Evolutionary conservation across 192 early-diverging fungal species (phyloP), one percentile per base, ranked within the genome.

Genomic region (Backusella tarrabulga): DNA sequence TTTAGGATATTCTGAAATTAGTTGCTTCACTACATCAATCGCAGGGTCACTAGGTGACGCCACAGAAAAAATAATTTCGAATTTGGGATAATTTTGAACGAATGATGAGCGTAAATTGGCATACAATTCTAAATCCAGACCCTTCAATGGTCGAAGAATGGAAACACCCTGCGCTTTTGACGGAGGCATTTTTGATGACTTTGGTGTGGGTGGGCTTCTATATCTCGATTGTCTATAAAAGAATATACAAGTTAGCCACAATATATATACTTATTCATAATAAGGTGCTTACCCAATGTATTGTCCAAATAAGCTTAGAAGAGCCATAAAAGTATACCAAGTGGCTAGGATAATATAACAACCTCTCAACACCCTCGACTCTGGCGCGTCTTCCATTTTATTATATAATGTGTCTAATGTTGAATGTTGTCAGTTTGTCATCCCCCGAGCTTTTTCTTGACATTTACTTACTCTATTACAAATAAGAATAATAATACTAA

Each of bases 111-210:
- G 84, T 29, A 99, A 85, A 75, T 97, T 98, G 32, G 90, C 91
- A 21, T 84, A 80, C 82, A 98, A 83, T 81, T 96, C 92, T 68
- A 84, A 80, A 79, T 99, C 98, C 23, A 97, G 75, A 23, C 98
- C 98, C 78, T 98, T 98, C 4, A 99, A 82, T 7, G 98, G 98
- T 6, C 97, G 88, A 76, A 99, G 88, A 73, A 99, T 95, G 1
- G 98, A 90, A 21, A 99, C 97, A 6, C 91, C 92, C 1, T 95
- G 95, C 42, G 77, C 85, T 52, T 87, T 66, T 36, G 78, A 67
- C 23, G 77, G 71, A 23, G 83, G 73, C 73, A 84, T 76, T 72
- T 77, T 70, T 12, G 87, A 84, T 1, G 87, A 87, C 40, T 76
- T 67, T 21, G 79, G 79, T 38, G 41, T 73, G 12, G 73, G 76